A percentile compares a stretch with the other conserved stretches of the same genome.
phyloP scores from a whole-genome alignment of 306 rosid species.

The Cicer arietinum region DNA sequence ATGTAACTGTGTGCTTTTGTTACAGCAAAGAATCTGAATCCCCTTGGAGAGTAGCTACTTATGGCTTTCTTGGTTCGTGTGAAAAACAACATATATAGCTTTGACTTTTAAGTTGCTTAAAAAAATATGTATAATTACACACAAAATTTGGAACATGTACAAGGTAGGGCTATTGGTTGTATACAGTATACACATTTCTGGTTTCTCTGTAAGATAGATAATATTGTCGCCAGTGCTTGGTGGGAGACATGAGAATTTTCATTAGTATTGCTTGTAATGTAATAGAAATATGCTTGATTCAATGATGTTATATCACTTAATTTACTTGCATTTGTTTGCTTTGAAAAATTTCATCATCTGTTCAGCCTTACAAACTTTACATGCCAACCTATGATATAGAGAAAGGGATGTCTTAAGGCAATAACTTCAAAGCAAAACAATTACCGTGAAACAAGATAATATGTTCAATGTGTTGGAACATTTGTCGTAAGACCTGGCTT shows the following conservation, averaged over 20 bases:
- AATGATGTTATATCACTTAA: conserved; percentile 10
- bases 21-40: no score
- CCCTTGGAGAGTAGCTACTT: conserved; percentile 26
- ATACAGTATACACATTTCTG: conserved; percentile 24
- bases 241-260: neutral
- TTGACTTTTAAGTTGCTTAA: neutral
- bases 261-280: conserved; percentile 12
- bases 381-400: neutral
- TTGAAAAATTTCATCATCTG: neutral
- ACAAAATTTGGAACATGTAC: conserved; percentile 12
- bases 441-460: neutral
- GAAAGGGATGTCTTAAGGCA: neutral
- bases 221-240: neutral
- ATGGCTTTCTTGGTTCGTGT: conserved; percentile 33
- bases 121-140: conserved; percentile 21
- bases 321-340: conserved; percentile 22
- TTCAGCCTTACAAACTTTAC: neutral
- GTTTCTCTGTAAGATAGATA: conserved; percentile 3
- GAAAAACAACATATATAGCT: conserved; percentile 2
- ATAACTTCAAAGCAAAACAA: conserved; percentile 1
- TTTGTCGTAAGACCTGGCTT: no score
- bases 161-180: conserved; percentile 14
- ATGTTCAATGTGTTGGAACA: neutral
- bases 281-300: conserved; percentile 13
- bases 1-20: no score